A percentile compares a stretch with the other conserved stretches of the same genome.
These are phyloP conservation scores for Hansenula sp. DNA, from an alignment of 1,139 yeast species.

Conservation along the genomic window DNA sequence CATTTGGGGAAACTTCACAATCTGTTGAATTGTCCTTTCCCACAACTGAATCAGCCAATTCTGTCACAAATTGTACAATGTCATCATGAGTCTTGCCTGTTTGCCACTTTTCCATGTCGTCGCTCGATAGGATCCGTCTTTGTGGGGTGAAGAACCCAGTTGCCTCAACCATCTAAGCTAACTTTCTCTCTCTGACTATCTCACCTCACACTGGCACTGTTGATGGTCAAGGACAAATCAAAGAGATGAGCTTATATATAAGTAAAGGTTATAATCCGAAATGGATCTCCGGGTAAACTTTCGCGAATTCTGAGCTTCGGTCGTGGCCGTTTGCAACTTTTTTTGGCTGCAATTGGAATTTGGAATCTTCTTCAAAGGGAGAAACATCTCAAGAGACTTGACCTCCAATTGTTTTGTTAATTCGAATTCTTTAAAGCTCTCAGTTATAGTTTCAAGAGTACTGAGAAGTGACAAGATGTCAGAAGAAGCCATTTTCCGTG, in stretches of 20 bases:
- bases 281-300: not conserved
- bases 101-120: conserved; percentile 66
- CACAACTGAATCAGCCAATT: conserved; percentile 60
- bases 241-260: too few species aligned
- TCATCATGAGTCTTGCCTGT: conserved; percentile 44
- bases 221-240: too few species aligned
- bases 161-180: not conserved
- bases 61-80: conserved; percentile 50
- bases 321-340: not conserved
- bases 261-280: not conserved
- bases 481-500: conserved; percentile 74
- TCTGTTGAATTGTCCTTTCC: conserved; percentile 57
- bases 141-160: conserved; percentile 31
- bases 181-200: too few species aligned
- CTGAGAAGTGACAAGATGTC: not conserved
- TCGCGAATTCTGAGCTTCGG: not conserved
- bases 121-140: conserved; percentile 51
- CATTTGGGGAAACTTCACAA: conserved; percentile 29
- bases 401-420: too few species aligned
- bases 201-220: too few species aligned
- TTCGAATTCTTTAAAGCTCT: too few species aligned
- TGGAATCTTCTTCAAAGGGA: not conserved
- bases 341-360: conserved; percentile 1
- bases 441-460: too few species aligned
- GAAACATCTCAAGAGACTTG: not conserved